Evolutionary conservation across 768 basidiomycete genomes (phyloP).

Genomic region (Psilocybe cubensis): DNA sequence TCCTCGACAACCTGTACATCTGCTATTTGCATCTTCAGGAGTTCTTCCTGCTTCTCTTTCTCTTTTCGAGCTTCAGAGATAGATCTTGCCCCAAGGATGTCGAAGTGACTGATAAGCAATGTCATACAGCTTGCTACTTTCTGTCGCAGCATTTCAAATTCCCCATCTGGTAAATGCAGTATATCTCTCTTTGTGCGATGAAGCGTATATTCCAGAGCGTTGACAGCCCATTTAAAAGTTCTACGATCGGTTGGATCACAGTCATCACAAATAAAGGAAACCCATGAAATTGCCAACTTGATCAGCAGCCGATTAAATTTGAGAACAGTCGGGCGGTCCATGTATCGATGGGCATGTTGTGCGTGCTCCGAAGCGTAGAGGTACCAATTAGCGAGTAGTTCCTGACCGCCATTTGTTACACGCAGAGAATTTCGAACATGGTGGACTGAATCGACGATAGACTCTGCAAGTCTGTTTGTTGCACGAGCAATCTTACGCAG

Average conservation of each 20-base stretch:
- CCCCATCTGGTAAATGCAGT: slow-evolving; percentile 81
- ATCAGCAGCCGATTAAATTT: slow-evolving; percentile 87
- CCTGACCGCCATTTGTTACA: slow-evolving; percentile 70
- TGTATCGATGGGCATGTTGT: slow-evolving; percentile 84
- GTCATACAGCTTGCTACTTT: slow-evolving; percentile 97
- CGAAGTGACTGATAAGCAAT: slow-evolving; percentile 95
- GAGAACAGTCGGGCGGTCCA: slow-evolving; percentile 71
- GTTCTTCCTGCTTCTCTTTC: slow-evolving; percentile 80
- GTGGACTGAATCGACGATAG: slow-evolving; percentile 90
- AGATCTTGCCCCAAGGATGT: slow-evolving; percentile 94
- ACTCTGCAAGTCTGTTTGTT: slow-evolving; percentile 88
- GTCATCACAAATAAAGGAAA: slow-evolving; percentile 97
- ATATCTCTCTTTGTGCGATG: slow-evolving; percentile 90
- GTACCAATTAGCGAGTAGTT: slow-evolving; percentile 93
- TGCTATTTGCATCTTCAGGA: slow-evolving; percentile 54
- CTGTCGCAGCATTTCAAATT: slow-evolving; percentile 88
- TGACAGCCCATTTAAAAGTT: slow-evolving; percentile 98
- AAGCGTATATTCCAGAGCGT: slow-evolving; percentile 91
- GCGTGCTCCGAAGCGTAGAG: slow-evolving; percentile 96
- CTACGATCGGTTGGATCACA: slow-evolving; percentile 95
- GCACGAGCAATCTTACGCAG: slow-evolving; percentile 89
- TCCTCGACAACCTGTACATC: slow-evolving; percentile 49
- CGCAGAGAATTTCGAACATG: slow-evolving; percentile 75
- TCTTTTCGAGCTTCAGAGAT: slow-evolving; percentile 87
- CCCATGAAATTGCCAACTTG: slow-evolving; percentile 95